Conservation (phyloP, 768 basidiomycete genomes). For the Kwoniella sp. region DNA sequence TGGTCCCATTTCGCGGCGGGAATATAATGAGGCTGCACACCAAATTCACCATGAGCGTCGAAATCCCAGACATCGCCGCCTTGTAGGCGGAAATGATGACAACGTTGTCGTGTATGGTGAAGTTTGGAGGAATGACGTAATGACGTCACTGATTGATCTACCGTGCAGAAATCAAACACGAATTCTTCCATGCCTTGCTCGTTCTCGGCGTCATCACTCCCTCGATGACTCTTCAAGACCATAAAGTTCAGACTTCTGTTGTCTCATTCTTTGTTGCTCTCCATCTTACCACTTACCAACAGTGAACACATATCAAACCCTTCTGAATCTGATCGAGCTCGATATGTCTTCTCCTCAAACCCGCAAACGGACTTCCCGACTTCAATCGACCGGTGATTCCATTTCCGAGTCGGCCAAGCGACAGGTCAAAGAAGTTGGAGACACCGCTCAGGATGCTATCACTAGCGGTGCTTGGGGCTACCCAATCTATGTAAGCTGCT, state of each 20-base stretch:
- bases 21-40: too few species aligned
- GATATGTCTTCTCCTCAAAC: slow-evolving; percentile 14
- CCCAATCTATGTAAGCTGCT: slow-evolving; percentile 45
- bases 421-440: slow-evolving; percentile 41
- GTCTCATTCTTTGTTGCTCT: neutral
- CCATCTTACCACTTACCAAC: neutral
- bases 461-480: slow-evolving; percentile 53
- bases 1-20: too few species aligned
- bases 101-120: too few species aligned
- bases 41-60: too few species aligned
- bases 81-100: too few species aligned
- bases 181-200: too few species aligned
- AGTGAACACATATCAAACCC: neutral
- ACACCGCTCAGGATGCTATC: slow-evolving; percentile 46
- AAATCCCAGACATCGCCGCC: too few species aligned
- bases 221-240: neutral
- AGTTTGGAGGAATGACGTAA: neutral
- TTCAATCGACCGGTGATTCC: slow-evolving; percentile 2
- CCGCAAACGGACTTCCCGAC: slow-evolving; percentile 9
- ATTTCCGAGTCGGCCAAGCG: slow-evolving; percentile 41
- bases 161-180: neutral
- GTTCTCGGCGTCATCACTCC: too few species aligned
- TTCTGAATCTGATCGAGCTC: neutral
- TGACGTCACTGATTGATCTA: slow-evolving; percentile 1
- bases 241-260: neutral